phyloP scores from a whole-genome alignment of 73 alveolate genomes.

The Paramecium sonneborni region DNA sequence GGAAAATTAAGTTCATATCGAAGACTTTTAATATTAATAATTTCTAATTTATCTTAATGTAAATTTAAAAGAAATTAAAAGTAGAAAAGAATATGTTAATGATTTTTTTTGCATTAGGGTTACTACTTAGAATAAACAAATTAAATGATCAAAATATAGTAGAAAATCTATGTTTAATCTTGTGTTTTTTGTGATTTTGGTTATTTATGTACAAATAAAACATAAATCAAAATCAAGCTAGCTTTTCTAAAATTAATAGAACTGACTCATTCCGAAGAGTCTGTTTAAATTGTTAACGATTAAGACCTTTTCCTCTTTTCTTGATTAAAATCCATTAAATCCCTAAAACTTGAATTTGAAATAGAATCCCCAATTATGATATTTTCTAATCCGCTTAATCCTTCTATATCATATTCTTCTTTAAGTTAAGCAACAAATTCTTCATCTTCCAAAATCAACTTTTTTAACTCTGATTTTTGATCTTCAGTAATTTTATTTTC shows the following conservation, averaged over 20 bases:
- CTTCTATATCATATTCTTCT: neutral
- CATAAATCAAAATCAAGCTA: too few species aligned
- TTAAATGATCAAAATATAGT: too few species aligned
- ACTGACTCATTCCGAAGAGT: neutral
- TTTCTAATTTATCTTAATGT: too few species aligned
- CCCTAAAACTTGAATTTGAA: neutral
- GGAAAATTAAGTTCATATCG: too few species aligned
- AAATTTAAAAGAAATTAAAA: too few species aligned
- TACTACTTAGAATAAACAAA: too few species aligned
- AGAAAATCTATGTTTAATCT: too few species aligned
- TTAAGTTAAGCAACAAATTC: neutral
- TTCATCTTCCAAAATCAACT: neutral
- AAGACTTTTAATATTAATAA: too few species aligned
- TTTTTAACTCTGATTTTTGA: neutral
- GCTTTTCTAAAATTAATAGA: neutral
- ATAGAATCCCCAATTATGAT: neutral
- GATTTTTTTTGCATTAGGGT: too few species aligned
- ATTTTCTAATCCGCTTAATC: neutral
- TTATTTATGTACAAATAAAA: too few species aligned
- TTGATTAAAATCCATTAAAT: neutral
- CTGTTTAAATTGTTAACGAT: constrained; percentile 1
- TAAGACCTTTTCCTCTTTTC: neutral
- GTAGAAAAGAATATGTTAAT: too few species aligned
- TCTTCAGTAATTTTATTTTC: neutral
- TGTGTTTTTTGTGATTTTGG: too few species aligned